Evolutionary conservation across 768 basidiomycete genomes (phyloP).

Genomic region (Suillus fuscotomentosus): DNA sequence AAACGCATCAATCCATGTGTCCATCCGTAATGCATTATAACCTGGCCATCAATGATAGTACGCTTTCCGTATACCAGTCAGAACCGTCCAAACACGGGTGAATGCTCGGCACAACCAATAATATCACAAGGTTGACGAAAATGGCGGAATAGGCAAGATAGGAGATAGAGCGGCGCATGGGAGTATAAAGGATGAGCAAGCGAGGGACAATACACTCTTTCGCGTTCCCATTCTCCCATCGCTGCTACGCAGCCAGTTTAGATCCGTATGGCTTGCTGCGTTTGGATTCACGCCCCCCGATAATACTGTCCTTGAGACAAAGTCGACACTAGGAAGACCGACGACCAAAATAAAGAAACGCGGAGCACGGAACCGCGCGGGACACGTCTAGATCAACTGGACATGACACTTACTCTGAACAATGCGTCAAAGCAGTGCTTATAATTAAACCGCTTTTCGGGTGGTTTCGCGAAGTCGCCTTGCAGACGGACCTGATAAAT

Average conservation of each 20-base stretch:
- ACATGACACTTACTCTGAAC: constrained; percentile 59
- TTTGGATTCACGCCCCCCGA: neutral
- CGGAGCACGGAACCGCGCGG: neutral
- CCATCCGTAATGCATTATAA: neutral
- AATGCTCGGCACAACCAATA: neutral
- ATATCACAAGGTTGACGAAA: neutral
- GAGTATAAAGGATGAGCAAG: neutral
- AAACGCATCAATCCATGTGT: neutral
- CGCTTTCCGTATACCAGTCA: neutral
- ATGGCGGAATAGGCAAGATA: neutral
- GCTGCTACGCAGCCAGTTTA: neutral
- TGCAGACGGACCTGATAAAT: constrained; percentile 67
- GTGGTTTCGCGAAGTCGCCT: constrained; percentile 86
- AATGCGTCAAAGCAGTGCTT: constrained; percentile 88
- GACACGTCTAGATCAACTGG: neutral
- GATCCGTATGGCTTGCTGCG: neutral
- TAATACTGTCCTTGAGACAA: neutral
- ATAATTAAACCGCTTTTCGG: constrained; percentile 87
- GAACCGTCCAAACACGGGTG: neutral
- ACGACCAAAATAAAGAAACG: neutral
- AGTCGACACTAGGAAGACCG: neutral
- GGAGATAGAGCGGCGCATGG: neutral
- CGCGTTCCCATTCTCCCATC: neutral
- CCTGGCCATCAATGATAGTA: neutral
- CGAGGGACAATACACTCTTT: neutral